Conservation (phyloP, 2,329 filamentous ascomycete species). For the Myrmaecium sp. region DNA sequence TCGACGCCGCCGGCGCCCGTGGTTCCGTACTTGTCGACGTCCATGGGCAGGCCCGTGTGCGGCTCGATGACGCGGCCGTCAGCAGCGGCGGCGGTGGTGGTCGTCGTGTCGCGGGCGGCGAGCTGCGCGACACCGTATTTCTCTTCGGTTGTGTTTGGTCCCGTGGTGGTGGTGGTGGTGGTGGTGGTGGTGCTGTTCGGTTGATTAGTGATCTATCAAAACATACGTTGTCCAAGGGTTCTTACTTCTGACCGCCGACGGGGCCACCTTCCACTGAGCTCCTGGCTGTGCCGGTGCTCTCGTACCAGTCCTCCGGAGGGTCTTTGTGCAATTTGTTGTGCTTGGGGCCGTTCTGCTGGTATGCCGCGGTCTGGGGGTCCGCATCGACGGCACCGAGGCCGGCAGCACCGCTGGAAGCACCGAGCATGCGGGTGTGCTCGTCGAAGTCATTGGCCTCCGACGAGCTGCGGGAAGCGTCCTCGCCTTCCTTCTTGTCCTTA, state of each 20-base stretch:
- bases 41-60: conserved; percentile 24
- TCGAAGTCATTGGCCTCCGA: background rate
- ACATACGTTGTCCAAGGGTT: background rate
- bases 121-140: background rate
- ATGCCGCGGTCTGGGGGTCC: conserved; percentile 9
- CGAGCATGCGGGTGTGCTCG: conserved; percentile 8
- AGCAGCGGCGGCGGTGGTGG: conserved; percentile 8
- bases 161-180: background rate
- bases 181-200: background rate
- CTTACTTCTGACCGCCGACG: conserved; percentile 1
- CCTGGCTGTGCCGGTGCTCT: conserved; percentile 2
- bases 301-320: conserved; percentile 14
- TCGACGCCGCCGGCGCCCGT: conserved; percentile 21
- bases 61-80: conserved; percentile 18
- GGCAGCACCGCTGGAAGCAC: conserved; percentile 8
- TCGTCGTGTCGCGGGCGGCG: background rate
- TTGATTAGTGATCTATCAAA: background rate
- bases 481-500: conserved; percentile 16
- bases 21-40: conserved; percentile 19
- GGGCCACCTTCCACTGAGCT: conserved; percentile 1
- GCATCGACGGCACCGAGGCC: conserved; percentile 7
- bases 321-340: conserved; percentile 25
- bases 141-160: conserved; percentile 1
- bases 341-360: conserved; percentile 10
- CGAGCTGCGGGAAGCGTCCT: conserved; percentile 6